These are phyloP conservation scores for Epichloe elymi DNA, from an alignment of 2,329 filamentous ascomycete genomes.

Conservation along the genomic window DNA sequence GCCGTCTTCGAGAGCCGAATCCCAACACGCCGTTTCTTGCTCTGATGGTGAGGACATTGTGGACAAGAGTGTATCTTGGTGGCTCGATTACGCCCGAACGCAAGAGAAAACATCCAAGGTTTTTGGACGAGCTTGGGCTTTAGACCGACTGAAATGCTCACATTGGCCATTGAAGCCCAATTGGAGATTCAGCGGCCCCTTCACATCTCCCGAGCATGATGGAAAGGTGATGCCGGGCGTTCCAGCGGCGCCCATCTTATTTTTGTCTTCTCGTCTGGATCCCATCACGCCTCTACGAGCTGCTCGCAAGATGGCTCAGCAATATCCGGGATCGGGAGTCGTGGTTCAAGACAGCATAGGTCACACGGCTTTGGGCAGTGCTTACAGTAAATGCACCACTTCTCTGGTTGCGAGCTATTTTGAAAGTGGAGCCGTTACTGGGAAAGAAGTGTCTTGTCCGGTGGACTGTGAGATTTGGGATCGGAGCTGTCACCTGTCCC, in stretches of 20 bases:
- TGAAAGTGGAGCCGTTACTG: background rate
- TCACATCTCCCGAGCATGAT: constrained; percentile 11
- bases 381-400: background rate
- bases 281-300: constrained; percentile 27
- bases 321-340: constrained; percentile 10
- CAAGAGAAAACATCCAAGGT: constrained; percentile 15
- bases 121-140: constrained; percentile 20
- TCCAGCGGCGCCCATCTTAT: constrained; percentile 28
- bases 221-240: constrained; percentile 12
- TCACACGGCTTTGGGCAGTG: constrained; percentile 4
- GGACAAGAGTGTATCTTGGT: constrained; percentile 9
- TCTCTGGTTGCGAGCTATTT: background rate
- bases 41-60: constrained; percentile 17
- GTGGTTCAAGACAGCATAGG: constrained; percentile 10
- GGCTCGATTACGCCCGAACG: constrained; percentile 11
- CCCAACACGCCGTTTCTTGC: constrained; percentile 14
- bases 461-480: background rate
- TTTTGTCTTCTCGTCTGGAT: constrained; percentile 27
- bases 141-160: constrained; percentile 23
- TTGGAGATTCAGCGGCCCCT: constrained; percentile 24
- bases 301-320: constrained; percentile 5
- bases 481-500: background rate
- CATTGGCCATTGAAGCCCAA: constrained; percentile 22
- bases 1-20: background rate
- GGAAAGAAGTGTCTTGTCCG: background rate